Conservation (phyloP, 371 early-diverging fungal species). For the Mucor circinelloides region DNA sequence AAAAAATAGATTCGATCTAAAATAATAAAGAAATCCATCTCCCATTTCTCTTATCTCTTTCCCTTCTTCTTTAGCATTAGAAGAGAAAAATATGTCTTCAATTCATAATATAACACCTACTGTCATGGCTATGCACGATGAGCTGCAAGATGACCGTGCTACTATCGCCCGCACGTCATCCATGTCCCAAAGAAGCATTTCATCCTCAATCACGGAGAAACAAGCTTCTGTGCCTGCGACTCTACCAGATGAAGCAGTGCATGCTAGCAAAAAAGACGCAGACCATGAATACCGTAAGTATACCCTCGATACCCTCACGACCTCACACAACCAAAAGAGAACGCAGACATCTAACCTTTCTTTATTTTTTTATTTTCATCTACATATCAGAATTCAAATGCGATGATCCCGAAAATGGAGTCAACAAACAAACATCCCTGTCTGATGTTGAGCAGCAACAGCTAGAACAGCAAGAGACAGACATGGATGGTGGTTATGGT, state of each 20-base stretch:
- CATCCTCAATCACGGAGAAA: background rate
- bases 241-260: background rate
- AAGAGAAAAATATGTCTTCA: background rate
- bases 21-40: background rate
- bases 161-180: background rate
- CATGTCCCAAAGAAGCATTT: background rate
- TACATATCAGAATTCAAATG: slow-evolving; percentile 4
- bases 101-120: background rate
- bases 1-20: background rate
- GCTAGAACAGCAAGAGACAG: background rate
- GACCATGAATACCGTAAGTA: slow-evolving; percentile 12
- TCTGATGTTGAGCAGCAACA: background rate
- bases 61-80: background rate
- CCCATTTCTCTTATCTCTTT: background rate
- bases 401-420: slow-evolving; percentile 13
- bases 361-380: slow-evolving; percentile 17
- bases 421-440: slow-evolving; percentile 2
- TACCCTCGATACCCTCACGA: slow-evolving; percentile 8
- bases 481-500: slow-evolving; percentile 53
- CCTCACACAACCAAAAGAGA: background rate
- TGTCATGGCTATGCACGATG: background rate
- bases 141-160: background rate
- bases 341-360: slow-evolving; percentile 12
- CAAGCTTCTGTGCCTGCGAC: background rate
- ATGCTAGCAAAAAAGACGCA: background rate